Evolutionary conservation across 257 asterid species (phyloP).

Genomic region (Voacanga thouarsii): DNA sequence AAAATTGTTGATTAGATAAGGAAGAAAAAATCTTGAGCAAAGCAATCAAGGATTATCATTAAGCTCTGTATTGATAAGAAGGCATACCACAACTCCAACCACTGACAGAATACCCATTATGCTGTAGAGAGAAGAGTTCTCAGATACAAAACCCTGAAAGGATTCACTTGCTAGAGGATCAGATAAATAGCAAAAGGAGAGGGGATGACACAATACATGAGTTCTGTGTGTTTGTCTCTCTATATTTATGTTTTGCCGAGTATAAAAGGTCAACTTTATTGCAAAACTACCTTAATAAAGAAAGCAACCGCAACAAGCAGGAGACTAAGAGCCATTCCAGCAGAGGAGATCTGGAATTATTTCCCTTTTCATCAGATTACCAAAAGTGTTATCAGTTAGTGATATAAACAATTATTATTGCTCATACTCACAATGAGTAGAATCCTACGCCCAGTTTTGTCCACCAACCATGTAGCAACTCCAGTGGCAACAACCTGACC

Average conservation of each 20-base stretch:
- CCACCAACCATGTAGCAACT: conserved; percentile 80
- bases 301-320: conserved; percentile 66
- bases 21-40: conserved; percentile 4
- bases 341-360: conserved; percentile 63
- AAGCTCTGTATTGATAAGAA: conserved; percentile 3
- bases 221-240: not conserved
- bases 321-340: conserved; percentile 83
- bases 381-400: not conserved
- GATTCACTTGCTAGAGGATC: conserved; percentile 15
- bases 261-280: not conserved
- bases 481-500: conserved; percentile 85
- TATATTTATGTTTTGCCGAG: not conserved
- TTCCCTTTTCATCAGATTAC: conserved; percentile 13
- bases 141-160: conserved; percentile 46
- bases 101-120: conserved; percentile 64
- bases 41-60: conserved; percentile 9
- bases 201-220: not conserved
- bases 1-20: conserved; percentile 17
- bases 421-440: conserved; percentile 60
- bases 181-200: not conserved
- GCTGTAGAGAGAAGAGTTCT: conserved; percentile 45
- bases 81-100: conserved; percentile 55
- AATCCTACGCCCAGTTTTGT: conserved; percentile 88
- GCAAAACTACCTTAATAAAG: conserved; percentile 62
- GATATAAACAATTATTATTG: not conserved